Evolutionary conservation across 805 yeast species (phyloP).

Genomic region (Priceomyces medius): DNA sequence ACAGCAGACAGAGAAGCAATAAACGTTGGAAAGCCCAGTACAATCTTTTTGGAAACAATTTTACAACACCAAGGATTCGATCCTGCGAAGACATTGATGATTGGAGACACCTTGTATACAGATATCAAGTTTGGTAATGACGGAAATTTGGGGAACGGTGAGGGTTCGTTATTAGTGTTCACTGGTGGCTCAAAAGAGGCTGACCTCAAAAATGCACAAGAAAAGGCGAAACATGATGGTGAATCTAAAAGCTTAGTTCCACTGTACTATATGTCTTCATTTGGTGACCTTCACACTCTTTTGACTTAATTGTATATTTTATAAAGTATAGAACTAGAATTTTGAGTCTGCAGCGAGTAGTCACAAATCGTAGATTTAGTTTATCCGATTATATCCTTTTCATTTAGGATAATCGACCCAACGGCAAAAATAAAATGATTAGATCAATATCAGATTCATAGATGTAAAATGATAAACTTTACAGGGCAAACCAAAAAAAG

Average conservation of each 20-base stretch:
- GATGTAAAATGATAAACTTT: slow-evolving; percentile 51
- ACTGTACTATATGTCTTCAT: slow-evolving; percentile 28
- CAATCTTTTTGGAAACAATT: slow-evolving; percentile 28
- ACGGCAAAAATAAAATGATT: not conserved
- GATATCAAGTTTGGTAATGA: slow-evolving; percentile 45
- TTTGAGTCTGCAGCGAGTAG: not conserved
- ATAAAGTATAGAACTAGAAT: not conserved
- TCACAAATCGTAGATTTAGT: not conserved
- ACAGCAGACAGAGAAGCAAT: slow-evolving; percentile 32
- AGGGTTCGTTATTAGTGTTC: slow-evolving; percentile 34
- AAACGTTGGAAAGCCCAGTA: slow-evolving; percentile 41
- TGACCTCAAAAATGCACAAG: slow-evolving; percentile 20
- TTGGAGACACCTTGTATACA: slow-evolving; percentile 43
- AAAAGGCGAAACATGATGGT: slow-evolving; percentile 6
- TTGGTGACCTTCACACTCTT: slow-evolving; percentile 26
- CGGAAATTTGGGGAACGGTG: slow-evolving; percentile 31
- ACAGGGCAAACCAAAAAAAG: slow-evolving; percentile 64
- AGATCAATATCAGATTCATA: not conserved
- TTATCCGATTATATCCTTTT: not conserved
- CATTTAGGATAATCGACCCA: not conserved
- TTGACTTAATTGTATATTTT: not conserved
- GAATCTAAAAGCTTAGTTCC: slow-evolving; percentile 23
- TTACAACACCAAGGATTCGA: slow-evolving; percentile 26
- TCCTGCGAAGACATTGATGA: slow-evolving; percentile 32
- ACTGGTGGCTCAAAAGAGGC: slow-evolving; percentile 33